Base-by-base conservation (phyloP, 2,329 filamentous ascomycete genomes). In the Exophiala sideris region DNA sequence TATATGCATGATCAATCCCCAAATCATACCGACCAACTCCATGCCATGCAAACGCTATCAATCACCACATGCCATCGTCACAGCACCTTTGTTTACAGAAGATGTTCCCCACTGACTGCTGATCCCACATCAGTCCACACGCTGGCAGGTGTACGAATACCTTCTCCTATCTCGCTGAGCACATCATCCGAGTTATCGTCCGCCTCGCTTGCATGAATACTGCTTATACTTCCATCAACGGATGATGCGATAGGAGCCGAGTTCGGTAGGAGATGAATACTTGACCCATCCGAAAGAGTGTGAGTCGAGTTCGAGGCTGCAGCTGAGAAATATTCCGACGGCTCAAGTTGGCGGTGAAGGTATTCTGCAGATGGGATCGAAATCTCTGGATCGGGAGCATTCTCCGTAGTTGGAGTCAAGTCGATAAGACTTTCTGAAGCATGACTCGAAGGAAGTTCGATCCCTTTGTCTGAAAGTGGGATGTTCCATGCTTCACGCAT, bases 401-500 rank as follows among this genome's bases (percentile, higher is more conserved):
- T 49, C 59, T 75, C 71, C n/a, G 73, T 73, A 6, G 71, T 75
- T 21, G 75, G 75, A 3, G 75, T 77, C 9, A 76, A 67, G 54
- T 76, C 71, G 44, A 73, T 59, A 6, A 73, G 62, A 29, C 70
- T 72, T 50, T 74, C 72, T 2, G 74, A 74, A 16, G 69, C 68
- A 50, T 73, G 70, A 44, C 64, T 68, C 4, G 73, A 71, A 6
- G 67, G 58, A 42, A 59, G 55, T 56, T 59, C 47, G n/a, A 56
- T 48, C 5, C 36, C 14, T 38, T 52, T 48, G 5, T 53, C 49
- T 2, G 61, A 52, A 5, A 64, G 48, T 21, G 61, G 57, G 11
- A 65, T 58, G 39, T 64, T 62, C 61, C 61, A 65, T 14, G 59
- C 54, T 21, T 61, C 59, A n/a, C 62, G 61, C 61, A 65, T 62